Evolutionary conservation across 305 asterid species (phyloP).

Genomic region (Solanum hybrid): DNA sequence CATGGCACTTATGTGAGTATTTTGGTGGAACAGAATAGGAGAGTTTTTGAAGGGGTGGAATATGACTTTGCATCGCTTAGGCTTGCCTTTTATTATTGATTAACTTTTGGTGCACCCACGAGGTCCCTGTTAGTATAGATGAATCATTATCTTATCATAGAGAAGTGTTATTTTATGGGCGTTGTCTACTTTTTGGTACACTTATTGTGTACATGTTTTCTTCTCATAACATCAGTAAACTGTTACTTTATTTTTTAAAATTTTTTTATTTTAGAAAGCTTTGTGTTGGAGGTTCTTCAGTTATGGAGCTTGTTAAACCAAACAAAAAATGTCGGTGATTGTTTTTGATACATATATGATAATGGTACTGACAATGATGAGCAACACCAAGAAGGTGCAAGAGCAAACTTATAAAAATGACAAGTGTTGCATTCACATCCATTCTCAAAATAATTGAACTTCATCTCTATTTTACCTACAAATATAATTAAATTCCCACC

Average conservation of each 20-base stretch:
- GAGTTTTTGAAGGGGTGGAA: neutral
- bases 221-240: neutral
- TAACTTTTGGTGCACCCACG: neutral
- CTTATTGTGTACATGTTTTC: neutral
- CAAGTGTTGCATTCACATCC: neutral
- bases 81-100: neutral
- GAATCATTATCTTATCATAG: neutral
- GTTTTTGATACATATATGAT: neutral
- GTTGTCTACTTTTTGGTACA: neutral
- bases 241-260: neutral
- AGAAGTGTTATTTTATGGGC: neutral
- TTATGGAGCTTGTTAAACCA: neutral
- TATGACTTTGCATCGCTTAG: neutral
- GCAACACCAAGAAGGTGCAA: neutral
- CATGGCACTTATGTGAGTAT: neutral
- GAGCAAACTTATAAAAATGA: neutral
- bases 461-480: neutral
- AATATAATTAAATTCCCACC: neutral
- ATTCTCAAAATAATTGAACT: neutral
- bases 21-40: neutral
- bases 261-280: neutral
- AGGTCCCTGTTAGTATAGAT: neutral
- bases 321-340: neutral
- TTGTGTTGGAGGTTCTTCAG: neutral
- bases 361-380: neutral